Conservation (phyloP, 257 asterid genomes). For the Ehretia macrophylla region DNA sequence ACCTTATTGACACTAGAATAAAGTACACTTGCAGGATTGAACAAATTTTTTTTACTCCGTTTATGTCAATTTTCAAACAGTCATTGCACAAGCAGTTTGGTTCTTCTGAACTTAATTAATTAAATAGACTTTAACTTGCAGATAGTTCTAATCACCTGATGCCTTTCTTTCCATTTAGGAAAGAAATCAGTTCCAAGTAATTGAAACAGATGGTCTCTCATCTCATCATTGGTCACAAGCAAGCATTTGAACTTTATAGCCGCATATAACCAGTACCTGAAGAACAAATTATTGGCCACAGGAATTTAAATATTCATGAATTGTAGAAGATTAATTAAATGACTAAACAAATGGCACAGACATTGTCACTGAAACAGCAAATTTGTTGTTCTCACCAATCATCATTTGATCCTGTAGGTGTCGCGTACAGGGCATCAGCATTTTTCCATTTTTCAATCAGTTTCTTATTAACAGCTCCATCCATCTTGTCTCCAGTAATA, state of each 20-base stretch:
- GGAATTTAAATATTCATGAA: constrained; percentile 7
- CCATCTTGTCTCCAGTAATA: constrained; percentile 61
- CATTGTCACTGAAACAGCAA: neutral
- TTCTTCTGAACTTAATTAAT: neutral
- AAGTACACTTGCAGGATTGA: no score
- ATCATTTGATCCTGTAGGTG: constrained; percentile 95
- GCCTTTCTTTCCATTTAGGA: constrained; percentile 93
- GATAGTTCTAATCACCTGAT: constrained; percentile 51
- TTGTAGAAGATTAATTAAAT: neutral
- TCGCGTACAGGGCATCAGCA: constrained; percentile 76
- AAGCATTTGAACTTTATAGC: constrained; percentile 73
- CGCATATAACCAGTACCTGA: constrained; percentile 97
- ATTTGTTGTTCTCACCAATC: constrained; percentile 55
- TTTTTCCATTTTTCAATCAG: constrained; percentile 70
- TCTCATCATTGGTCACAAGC: constrained; percentile 84
- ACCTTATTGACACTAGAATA: no score
- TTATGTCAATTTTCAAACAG: no score
- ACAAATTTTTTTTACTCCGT: no score
- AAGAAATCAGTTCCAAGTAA: constrained; percentile 84
- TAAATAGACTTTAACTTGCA: neutral
- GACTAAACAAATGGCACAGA: neutral
- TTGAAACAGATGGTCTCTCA: constrained; percentile 90
- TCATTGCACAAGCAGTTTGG: no score
- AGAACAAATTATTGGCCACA: constrained; percentile 16
- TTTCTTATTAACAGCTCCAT: constrained; percentile 48